Conservation (phyloP, 371 early-diverging fungal species). For the Mortierella sp. region DNA sequence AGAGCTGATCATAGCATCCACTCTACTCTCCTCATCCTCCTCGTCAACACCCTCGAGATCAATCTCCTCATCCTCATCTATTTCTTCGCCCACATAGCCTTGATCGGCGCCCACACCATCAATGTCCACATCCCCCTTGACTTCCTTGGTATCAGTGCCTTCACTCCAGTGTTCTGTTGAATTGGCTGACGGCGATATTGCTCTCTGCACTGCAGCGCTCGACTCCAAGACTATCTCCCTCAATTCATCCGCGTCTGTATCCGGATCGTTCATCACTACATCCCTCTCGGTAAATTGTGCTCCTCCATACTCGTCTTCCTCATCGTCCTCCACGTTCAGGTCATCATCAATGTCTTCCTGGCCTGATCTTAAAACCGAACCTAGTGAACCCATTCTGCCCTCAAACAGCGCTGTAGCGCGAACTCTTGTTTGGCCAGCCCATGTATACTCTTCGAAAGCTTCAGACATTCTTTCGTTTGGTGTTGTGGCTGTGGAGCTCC, state of each 20-base stretch:
- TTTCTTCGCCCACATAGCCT: conserved; percentile 41
- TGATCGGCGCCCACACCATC: conserved; percentile 25
- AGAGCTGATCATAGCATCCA: conserved; percentile 33
- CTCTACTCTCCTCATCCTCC: conserved; percentile 25
- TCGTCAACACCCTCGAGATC: conserved; percentile 51
- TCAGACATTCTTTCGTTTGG: conserved; percentile 26
- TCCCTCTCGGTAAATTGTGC: conserved; percentile 81
- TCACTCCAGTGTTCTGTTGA: background rate
- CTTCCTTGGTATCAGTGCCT: background rate
- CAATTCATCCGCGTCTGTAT: conserved; percentile 40
- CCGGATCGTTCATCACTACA: conserved; percentile 56
- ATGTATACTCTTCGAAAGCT: conserved; percentile 83
- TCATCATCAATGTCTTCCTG: conserved; percentile 84
- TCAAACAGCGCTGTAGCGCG: conserved; percentile 87
- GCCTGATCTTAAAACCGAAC: conserved; percentile 27
- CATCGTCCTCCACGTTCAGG: conserved; percentile 85
- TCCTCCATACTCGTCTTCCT: conserved; percentile 77
- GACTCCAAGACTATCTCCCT: conserved; percentile 53
- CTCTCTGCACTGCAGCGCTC: conserved; percentile 12
- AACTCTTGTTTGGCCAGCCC: conserved; percentile 88
- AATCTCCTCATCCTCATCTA: conserved; percentile 67
- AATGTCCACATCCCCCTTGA: conserved; percentile 37
- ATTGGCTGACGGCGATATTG: conserved; percentile 9
- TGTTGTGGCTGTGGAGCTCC: conserved; percentile 53
- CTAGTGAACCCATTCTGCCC: conserved; percentile 74